A percentile compares a stretch with the other conserved stretches of the same genome.
phyloP scores from a whole-genome alignment of 1,284 basidiomycete species.

The Ceratobasidium sp. region DNA sequence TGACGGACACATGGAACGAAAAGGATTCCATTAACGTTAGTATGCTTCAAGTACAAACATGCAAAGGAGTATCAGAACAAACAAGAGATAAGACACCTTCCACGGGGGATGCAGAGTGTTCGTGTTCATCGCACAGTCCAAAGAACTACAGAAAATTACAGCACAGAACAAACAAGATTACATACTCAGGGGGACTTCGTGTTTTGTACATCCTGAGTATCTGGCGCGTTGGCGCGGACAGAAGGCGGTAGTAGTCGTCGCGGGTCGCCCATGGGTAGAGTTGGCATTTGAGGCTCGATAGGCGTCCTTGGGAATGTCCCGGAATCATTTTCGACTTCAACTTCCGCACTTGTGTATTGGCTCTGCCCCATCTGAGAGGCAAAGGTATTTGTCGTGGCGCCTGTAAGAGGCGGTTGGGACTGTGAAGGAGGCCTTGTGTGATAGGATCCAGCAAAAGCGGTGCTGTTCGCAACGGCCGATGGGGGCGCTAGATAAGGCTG shows the following conservation, averaged over 20 bases:
- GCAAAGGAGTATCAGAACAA: not conserved
- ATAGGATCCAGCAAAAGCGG: conserved; percentile 5
- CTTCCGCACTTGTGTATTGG: not conserved
- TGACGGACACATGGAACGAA: not conserved
- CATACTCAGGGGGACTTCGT: not conserved
- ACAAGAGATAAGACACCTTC: no score
- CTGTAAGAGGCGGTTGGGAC: conserved; percentile 30
- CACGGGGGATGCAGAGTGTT: no score
- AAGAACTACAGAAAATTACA: not conserved
- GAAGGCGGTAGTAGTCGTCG: conserved; percentile 39
- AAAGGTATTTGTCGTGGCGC: conserved; percentile 34
- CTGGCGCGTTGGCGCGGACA: conserved; percentile 20
- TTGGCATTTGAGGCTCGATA: conserved; percentile 39
- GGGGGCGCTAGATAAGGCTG: conserved; percentile 38
- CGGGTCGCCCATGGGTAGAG: conserved; percentile 33
- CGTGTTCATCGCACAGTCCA: no score
- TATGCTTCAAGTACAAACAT: not conserved
- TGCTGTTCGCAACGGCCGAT: conserved; percentile 8
- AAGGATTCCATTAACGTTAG: not conserved
- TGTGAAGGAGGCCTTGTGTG: conserved; percentile 10
- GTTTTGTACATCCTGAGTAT: not conserved
- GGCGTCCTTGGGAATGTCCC: conserved; percentile 40
- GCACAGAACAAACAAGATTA: not conserved
- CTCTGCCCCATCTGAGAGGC: conserved; percentile 14
- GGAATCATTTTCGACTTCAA: conserved; percentile 29